Evolutionary conservation across 1,284 basidiomycete species (phyloP), one percentile per base, ranked within the genome.

Genomic region (Cronartium quercuum): DNA sequence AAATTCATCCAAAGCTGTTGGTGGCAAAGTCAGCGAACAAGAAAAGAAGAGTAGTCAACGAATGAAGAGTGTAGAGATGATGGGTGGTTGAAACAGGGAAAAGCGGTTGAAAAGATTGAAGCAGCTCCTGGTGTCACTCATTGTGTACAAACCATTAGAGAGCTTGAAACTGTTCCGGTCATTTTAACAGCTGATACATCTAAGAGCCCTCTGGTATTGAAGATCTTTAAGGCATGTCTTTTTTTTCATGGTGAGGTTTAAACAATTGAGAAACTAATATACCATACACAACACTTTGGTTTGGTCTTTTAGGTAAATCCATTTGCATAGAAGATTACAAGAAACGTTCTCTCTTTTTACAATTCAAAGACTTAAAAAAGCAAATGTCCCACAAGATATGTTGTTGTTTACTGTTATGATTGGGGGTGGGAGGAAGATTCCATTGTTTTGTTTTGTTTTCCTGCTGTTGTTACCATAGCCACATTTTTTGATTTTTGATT

Each of bases 141-240:
- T 60, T 74, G 55, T 40, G 70, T 74, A 10, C 70, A 74, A 42
- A 74, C 70, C 24, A 42, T 74, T 15, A 65, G 40, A 37, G 70
- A 74, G 35, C 51, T 74, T 55, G 51, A 66, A 60, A 74, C 70
- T 15, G 70, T 74, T 6, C 70, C 70, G 10, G 70, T 74, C 5
- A 74, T 74, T 41, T 29, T 74, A 15, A 74, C 70, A n/a, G 70
- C 70, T 57, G 70, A 74, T 65, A 74, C 64, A 51, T 64, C 62
- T 29, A 74, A 74, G 55, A 74, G 70, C 38, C 70, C 70, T 41
- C 70, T 64, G 13, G 70, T 74, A 13, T 58, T 74, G 38, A 74
- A 74, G 35, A 74, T 74, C 21, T 74, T 74, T 74, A 55, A 71
- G 69, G 55, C 24, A 21, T 40, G 6, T 18, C 12, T 29, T 24